Base-by-base conservation (phyloP, 1,284 basidiomycete species). In the Polyporus tsugae region DNA sequence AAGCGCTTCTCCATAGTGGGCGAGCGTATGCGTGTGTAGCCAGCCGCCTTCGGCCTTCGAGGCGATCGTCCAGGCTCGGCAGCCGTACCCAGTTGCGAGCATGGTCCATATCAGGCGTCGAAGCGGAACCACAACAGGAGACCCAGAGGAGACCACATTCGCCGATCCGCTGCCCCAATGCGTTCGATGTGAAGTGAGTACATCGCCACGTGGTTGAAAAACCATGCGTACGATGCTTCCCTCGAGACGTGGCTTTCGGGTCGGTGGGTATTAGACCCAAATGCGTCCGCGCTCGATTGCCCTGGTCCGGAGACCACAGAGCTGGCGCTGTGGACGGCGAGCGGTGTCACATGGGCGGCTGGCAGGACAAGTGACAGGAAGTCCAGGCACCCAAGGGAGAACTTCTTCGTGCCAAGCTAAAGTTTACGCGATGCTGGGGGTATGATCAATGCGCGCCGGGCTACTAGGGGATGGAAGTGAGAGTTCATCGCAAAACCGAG, bases 311-410 rank as follows among this genome's bases (percentile, higher is more conserved):
- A 11, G 52, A 35, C 13, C 17, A 35, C 52, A 55, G 17, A 55
- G 5, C 13, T 19, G 29, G 52, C 15, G 25, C 33, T 29, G 52
- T 33, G 13, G 29, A 55, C 52, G 33, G 55, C 36, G 35, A 38
- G 55, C 35, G 55, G 33, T 38, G 55, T 58, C 55, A 58, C 55
- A 58, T 58, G 55, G n/a, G n/a, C 36, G 17, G 25, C 17, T 19
- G 29, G 33, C 35, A 33, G 33, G 55, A 58, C 55, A 58, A 38
- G 35, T 58, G 55, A 38, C 46, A 49, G 46, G 46, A 25, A 25
- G 46, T 25, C 46, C 46, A 49, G 46, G 46, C 22, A 49, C 46
- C 46, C 46, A 49, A 22, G 25, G 2, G 2, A 44, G 19, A 9
- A 25, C 46, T 49, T 49, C 46, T 46, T 49, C 46, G 11, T 11